phyloP scores from a whole-genome alignment of 345 rosid species.

The Gossypium australe region DNA sequence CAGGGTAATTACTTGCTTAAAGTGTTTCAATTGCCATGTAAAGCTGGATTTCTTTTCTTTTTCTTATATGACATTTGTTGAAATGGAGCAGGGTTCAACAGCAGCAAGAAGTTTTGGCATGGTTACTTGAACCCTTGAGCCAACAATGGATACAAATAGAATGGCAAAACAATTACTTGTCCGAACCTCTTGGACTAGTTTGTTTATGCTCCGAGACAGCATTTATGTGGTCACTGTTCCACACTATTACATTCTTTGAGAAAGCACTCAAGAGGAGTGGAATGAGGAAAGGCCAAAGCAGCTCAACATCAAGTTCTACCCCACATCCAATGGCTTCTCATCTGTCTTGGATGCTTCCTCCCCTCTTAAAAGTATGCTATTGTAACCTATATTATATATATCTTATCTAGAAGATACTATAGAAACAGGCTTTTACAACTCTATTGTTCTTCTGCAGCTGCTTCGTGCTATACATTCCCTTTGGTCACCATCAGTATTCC shows the following conservation, averaged over 20 bases:
- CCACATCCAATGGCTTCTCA: constrained; percentile 91
- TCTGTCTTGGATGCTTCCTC: constrained; percentile 97
- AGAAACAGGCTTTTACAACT: not conserved
- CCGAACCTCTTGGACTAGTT: constrained; percentile 80
- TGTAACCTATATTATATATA: not conserved
- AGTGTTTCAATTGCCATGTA: not conserved
- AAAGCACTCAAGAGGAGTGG: constrained; percentile 97
- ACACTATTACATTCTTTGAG: constrained; percentile 90
- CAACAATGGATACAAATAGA: constrained; percentile 81
- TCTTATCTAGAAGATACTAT: constrained; percentile 10
- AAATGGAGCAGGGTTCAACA: constrained; percentile 74
- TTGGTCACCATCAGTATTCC: constrained; percentile 72
- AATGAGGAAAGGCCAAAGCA: constrained; percentile 49
- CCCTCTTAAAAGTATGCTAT: constrained; percentile 71
- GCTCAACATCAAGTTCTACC: constrained; percentile 30
- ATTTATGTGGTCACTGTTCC: constrained; percentile 96
- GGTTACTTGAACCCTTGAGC: constrained; percentile 93
- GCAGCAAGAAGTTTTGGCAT: constrained; percentile 91
- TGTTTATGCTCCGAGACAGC: constrained; percentile 66
- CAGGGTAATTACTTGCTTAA: constrained; percentile 53
- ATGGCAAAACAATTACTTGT: constrained; percentile 88
- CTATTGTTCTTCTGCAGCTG: constrained; percentile 53
- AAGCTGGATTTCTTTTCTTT: not conserved
- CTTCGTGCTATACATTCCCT: constrained; percentile 83
- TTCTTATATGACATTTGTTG: constrained; percentile 12